phyloP scores from a whole-genome alignment of 2,329 filamentous ascomycete species.

The Paracorniculantispora psalliotae region DNA sequence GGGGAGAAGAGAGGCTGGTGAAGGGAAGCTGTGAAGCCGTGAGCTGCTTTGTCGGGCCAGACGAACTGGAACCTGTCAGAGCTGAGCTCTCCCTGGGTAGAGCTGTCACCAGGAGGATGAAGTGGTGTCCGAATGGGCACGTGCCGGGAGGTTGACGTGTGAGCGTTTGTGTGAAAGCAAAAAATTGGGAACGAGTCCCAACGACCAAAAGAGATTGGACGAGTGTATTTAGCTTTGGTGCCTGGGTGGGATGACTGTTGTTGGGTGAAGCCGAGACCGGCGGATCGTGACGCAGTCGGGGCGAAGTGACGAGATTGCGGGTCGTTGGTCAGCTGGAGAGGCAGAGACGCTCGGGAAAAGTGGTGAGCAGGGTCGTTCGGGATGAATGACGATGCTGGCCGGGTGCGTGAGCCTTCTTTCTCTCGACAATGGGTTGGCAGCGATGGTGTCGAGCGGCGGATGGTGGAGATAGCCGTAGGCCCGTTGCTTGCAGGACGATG shows the following conservation, averaged over 20 bases:
- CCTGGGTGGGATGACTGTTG: constrained; percentile 4
- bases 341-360: neutral
- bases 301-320: constrained; percentile 5
- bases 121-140: neutral
- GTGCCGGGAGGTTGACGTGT: neutral
- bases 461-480: constrained; percentile 3
- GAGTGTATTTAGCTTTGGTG: constrained; percentile 1
- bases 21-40: neutral
- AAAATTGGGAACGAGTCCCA: neutral
- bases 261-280: constrained; percentile 10
- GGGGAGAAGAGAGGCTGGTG: neutral
- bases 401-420: constrained; percentile 9
- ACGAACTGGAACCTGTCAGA: constrained; percentile 15
- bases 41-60: constrained; percentile 14
- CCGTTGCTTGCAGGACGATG: constrained; percentile 9
- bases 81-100: constrained; percentile 11
- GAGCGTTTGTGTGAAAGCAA: neutral
- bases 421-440: constrained; percentile 7
- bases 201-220: neutral
- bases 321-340: constrained; percentile 1
- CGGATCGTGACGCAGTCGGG: constrained; percentile 11
- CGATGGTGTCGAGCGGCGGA: neutral
- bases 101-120: constrained; percentile 5
- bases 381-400: neutral
- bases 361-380: neutral